Conservation (phyloP, 2,329 filamentous ascomycete species). For the Ilyonectria destructans region DNA sequence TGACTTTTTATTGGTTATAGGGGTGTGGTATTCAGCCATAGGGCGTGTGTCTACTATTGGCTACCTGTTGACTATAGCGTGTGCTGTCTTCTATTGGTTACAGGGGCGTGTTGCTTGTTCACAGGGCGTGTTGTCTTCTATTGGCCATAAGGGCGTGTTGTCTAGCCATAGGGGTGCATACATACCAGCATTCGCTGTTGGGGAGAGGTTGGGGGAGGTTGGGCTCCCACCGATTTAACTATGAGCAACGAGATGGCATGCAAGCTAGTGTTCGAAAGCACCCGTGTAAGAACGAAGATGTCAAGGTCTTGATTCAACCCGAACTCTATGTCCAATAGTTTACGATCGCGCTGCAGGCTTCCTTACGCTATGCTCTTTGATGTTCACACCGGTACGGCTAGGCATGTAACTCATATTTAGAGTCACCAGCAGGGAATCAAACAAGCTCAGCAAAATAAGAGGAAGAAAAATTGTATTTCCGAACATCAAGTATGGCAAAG, state of each 20-base stretch:
- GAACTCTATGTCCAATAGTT: conserved; percentile 1
- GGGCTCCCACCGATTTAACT: conserved; percentile 5
- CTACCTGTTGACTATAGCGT: not conserved
- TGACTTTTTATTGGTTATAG: no score
- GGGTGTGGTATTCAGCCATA: no score
- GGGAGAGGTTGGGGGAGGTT: not conserved
- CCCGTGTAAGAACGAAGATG: not conserved
- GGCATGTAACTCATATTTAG: no score
- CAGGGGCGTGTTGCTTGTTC: not conserved
- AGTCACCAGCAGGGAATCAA: no score
- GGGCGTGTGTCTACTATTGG: no score
- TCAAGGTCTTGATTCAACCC: conserved; percentile 5
- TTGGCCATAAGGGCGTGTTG: not conserved
- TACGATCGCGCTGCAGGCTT: conserved; percentile 5
- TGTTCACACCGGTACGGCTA: not conserved
- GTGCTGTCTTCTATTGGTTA: not conserved
- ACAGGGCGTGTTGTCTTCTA: not conserved
- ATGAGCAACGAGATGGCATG: conserved; percentile 6
- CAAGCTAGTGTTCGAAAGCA: not conserved
- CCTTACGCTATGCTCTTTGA: conserved; percentile 4
- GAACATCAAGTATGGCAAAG: no score
- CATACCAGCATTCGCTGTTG: conserved; percentile 1
- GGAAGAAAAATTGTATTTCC: no score
- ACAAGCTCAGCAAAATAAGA: no score
- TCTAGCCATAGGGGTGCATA: no score